Percentiles rank a stretch among this genome's conserved stretches.
Evolutionary conservation across 208 protist species (phyloP).

Genomic region (Strigomonas culicis): DNA sequence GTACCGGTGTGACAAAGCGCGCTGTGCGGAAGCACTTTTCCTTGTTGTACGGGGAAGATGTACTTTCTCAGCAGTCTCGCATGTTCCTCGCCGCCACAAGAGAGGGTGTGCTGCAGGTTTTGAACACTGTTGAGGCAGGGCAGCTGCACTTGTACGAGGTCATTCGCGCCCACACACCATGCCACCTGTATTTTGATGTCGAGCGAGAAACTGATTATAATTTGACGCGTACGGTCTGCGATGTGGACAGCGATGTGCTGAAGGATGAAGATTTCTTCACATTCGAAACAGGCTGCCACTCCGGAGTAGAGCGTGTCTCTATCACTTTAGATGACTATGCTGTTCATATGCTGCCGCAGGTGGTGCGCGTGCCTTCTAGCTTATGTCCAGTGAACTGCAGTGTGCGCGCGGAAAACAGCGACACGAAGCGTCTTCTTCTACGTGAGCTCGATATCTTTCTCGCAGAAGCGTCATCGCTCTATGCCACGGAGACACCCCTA

Average conservation of each 20-base stretch:
- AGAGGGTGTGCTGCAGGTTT: constrained; percentile 23
- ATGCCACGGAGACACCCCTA: constrained; percentile 1
- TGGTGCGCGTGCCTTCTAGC: too few relatives aligned
- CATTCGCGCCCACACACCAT: constrained; percentile 59
- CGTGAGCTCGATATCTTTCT: constrained; percentile 42
- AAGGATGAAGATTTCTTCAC: too few relatives aligned
- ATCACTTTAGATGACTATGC: too few relatives aligned
- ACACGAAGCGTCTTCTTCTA: constrained; percentile 37
- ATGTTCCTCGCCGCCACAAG: constrained; percentile 71
- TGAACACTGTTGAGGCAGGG: constrained; percentile 28
- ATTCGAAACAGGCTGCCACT: too few relatives aligned
- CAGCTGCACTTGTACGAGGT: constrained; percentile 87
- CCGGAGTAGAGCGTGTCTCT: too few relatives aligned
- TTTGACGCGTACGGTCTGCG: constrained; percentile 15
- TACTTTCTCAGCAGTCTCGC: constrained; percentile 60
- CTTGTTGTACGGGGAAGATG: constrained; percentile 53
- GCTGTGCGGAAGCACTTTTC: constrained; percentile 41
- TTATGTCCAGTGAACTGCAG: neutral
- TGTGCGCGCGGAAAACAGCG: too few relatives aligned
- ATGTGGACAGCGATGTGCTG: constrained; percentile 19
- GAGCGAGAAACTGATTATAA: constrained; percentile 52
- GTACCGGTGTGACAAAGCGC: neutral
- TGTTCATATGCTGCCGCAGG: too few relatives aligned
- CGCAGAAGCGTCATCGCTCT: constrained; percentile 21
- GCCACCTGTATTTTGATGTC: constrained; percentile 88